Evolutionary conservation across 805 yeast species (phyloP), one percentile per base, ranked within the genome.

Genomic region (Torulaspora microellipsoides): DNA sequence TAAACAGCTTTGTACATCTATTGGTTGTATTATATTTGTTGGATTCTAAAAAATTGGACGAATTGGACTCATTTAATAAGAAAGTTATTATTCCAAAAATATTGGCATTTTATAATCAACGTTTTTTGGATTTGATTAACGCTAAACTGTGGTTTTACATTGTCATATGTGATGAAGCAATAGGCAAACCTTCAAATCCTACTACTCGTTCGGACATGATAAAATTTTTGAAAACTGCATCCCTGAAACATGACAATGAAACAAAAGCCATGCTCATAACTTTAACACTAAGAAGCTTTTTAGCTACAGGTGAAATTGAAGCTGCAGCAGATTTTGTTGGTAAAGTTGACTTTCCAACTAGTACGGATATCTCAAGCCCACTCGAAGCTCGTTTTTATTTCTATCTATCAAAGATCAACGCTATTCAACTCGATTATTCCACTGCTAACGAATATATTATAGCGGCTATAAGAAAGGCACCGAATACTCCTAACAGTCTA

Each of bases 401-500:
- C 68, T 93, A 93, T 60, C 70, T 89, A 62, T 91, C 96, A n/a
- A 81, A 85, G 52, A 86, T 93, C 59, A 81, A 80, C 57, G 88
- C 97, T 4, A 83, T 93, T 53, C 98, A 91, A 70, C 78, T 93
- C 55, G 90, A 93, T 67, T 93, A 93, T 66, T 81, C 95, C 1
- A 72, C 85, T 14, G 96, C 98, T 1, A 82, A 84, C 59, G 96
- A 90, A 58, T 88, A 81, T 60, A 85, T 86, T 44, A 85, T 88
- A 43, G 88, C 93, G n/a, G 96, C 99, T 2, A 84, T 90, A 42
- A 83, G 99, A 70, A 93, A 93, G 65, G 90, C 95, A 8, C 98
- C 99, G 23, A 96, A 88, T 65, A 86, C 95, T 1, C 74, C 77
- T 34, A 78, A 81, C 47, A 88, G 96, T 8, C 66, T 75, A 34